Evolutionary conservation across 139 green algal species (phyloP), one percentile per base, ranked within the genome.

Genomic region (Ettlia oleoabundans): DNA sequence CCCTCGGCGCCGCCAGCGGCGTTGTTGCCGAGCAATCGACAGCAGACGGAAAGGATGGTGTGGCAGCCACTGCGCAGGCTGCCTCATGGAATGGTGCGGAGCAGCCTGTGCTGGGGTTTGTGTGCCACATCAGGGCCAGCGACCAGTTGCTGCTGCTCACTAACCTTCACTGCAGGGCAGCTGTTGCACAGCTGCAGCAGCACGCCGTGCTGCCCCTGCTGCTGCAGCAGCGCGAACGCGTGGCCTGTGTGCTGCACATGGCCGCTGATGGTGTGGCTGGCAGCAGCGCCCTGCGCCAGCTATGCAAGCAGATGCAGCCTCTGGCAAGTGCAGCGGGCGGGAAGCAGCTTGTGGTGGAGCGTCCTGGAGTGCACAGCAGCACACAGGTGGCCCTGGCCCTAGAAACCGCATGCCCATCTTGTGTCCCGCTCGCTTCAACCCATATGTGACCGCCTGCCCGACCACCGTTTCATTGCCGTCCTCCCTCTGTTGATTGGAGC

Each of bases 211-310:
- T 87, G 18, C 18, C 58, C 2, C 38, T 72, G 61, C 65, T 89
- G 81, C 69, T 64, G 41, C 52, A 62, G 26, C 76, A 84, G 52
- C 24, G 41, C 33, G 40, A 33, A 15, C 80, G 79, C n/a, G 66
- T 91, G 55, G 40, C 84, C 26, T 67, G 68, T 6, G 66, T 87
- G 18, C 53, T 82, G 38, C 87, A 93, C 70, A 26, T 92, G 64
- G 78, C 32, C 19, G 2, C 75, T 4, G 22, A 69, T n/a, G 30
- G 35, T 4, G 42, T 88, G 40, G 69, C 71, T 26, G 58, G 37
- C 43, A 75, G 38, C 2, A 5, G 33, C 2, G 22, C 42, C 21
- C 86, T 89, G 58, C 69, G 61, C 1, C 75, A 92, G 66, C 79
- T 86, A 26, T 82, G 80, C 26, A 68, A 84, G 42, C 84, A 91